A percentile compares a stretch with the other conserved stretches of the same genome.
These are phyloP conservation scores for Endoconidiophora laricicola DNA, from an alignment of 2,329 filamentous ascomycete species.

Conservation along the genomic window DNA sequence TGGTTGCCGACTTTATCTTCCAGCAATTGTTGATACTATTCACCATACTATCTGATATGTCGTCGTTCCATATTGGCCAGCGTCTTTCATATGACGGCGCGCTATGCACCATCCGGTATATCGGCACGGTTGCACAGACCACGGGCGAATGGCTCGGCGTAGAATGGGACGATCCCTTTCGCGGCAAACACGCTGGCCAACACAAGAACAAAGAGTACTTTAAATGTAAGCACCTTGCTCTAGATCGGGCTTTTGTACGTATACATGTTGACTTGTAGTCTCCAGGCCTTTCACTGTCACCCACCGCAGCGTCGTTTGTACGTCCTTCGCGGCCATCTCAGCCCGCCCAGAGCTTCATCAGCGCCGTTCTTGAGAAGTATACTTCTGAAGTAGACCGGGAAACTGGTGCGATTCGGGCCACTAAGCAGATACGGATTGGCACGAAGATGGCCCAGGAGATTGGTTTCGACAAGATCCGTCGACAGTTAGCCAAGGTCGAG, in stretches of 20 bases:
- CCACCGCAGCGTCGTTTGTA: slow-evolving; percentile 73
- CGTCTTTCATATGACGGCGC: slow-evolving; percentile 64
- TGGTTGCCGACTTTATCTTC: too few species aligned
- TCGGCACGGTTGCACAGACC: slow-evolving; percentile 61
- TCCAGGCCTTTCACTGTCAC: slow-evolving; percentile 41
- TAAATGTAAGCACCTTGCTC: slow-evolving; percentile 39
- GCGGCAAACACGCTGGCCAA: slow-evolving; percentile 82
- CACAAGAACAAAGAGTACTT: slow-evolving; percentile 72
- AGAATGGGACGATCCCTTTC: slow-evolving; percentile 79
- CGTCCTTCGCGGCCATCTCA: slow-evolving; percentile 59
- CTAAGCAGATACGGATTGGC: slow-evolving; percentile 45
- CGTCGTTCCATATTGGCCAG: slow-evolving; percentile 40
- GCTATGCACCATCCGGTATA: slow-evolving; percentile 70
- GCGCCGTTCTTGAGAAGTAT: slow-evolving; percentile 73
- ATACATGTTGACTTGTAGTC: not conserved
- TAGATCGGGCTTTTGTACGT: not conserved
- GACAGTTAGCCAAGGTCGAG: slow-evolving; percentile 58
- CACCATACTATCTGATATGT: too few species aligned
- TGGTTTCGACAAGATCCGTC: slow-evolving; percentile 83
- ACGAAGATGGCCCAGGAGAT: slow-evolving; percentile 83
- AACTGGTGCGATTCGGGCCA: slow-evolving; percentile 15
- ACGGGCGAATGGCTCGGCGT: slow-evolving; percentile 76
- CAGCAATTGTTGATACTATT: too few species aligned
- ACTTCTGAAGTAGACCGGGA: slow-evolving; percentile 34
- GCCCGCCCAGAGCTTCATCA: slow-evolving; percentile 52